Evolutionary conservation across 768 basidiomycete species (phyloP).

Genomic region (Macrolepiota albuminosa): DNA sequence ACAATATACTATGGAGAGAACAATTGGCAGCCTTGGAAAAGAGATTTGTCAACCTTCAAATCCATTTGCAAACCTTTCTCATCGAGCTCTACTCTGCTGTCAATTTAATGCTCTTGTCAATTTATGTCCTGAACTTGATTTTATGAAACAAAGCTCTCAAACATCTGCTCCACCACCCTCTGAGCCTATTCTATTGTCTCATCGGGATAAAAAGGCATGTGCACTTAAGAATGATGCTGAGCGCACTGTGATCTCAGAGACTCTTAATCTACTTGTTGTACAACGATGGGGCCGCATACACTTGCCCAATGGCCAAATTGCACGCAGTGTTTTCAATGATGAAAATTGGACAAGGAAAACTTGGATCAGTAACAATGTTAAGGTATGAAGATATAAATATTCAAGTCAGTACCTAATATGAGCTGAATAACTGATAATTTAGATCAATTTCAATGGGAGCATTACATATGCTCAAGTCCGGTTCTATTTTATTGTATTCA

Average conservation of each 20-base stretch:
- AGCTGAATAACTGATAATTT: not conserved
- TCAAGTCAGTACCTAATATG: not conserved
- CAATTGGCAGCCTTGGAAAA: too few species aligned
- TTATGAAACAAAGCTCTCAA: too few species aligned
- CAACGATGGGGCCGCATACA: too few species aligned
- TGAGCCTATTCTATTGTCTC: too few species aligned
- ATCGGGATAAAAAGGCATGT: too few species aligned
- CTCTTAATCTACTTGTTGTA: too few species aligned
- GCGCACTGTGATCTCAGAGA: too few species aligned
- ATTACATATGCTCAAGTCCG: not conserved
- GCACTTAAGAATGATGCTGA: too few species aligned
- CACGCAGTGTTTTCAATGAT: not conserved
- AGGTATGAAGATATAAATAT: not conserved
- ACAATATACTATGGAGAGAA: too few species aligned
- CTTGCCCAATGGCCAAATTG: not conserved
- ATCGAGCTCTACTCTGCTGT: not conserved
- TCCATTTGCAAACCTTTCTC: not conserved
- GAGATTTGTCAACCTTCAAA: not conserved
- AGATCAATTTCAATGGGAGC: not conserved
- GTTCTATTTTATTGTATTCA: not conserved
- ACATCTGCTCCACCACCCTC: too few species aligned
- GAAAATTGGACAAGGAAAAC: not conserved
- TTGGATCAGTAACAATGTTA: not conserved
- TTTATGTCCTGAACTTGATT: too few species aligned
- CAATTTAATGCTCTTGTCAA: not conserved